Evolutionary conservation across 306 rosid genomes (phyloP).

Genomic region (Argentina anserina): DNA sequence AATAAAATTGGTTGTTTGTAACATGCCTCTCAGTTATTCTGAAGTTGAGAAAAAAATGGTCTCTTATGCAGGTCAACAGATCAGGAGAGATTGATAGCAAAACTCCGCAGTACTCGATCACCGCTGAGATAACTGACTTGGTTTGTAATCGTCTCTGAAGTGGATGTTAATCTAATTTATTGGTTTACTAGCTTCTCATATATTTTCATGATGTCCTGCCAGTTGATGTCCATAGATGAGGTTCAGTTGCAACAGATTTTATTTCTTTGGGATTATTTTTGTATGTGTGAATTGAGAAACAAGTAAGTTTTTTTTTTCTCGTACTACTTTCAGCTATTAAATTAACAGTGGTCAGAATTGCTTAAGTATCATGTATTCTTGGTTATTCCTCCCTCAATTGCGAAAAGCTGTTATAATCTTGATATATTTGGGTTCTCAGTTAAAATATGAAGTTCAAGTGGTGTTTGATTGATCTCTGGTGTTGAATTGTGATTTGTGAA

Average conservation of each 20-base stretch:
- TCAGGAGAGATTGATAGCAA: conserved; percentile 63
- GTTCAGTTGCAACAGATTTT: conserved; percentile 73
- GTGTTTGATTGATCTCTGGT: conserved; percentile 17
- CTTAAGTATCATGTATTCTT: too few species aligned
- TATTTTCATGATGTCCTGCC: conserved; percentile 19
- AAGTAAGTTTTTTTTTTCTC: conserved; percentile 47
- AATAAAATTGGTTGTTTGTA: neutral
- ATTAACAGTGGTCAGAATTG: too few species aligned
- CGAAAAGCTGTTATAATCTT: neutral
- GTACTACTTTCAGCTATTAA: conserved; percentile 1
- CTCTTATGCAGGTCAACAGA: conserved; percentile 59
- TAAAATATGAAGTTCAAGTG: conserved; percentile 2
- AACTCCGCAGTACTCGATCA: conserved; percentile 66
- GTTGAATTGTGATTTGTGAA: conserved; percentile 28
- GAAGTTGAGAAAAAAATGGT: conserved; percentile 16
- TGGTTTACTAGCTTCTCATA: conserved; percentile 15
- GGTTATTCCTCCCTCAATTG: too few species aligned
- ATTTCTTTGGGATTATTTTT: conserved; percentile 64
- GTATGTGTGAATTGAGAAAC: conserved; percentile 65
- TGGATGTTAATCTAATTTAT: neutral
- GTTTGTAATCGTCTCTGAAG: conserved; percentile 39
- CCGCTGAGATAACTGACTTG: conserved; percentile 71
- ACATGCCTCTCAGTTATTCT: neutral
- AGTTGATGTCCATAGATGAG: conserved; percentile 73
- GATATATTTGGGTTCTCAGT: conserved; percentile 2